Evolutionary conservation across 306 rosid genomes (phyloP), one percentile per base, ranked within the genome.

Genomic region (Casuarina cunninghamiana): DNA sequence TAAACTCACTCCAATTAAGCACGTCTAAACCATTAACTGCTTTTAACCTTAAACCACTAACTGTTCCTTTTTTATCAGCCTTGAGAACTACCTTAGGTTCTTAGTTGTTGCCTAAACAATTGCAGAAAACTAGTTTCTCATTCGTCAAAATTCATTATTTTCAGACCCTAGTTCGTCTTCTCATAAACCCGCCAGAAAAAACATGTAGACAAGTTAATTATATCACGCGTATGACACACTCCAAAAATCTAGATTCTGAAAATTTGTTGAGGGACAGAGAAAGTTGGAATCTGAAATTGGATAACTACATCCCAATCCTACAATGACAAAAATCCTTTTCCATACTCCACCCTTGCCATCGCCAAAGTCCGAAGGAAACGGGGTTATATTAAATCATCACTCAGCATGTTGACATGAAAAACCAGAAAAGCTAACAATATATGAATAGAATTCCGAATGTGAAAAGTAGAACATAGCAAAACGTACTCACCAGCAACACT

Each of bases 401-500:
- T 21, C 16, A 13, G 3, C 50, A 21, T 61, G 38, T 9, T 66
- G 68, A 62, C 39, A 77, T 61, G 72, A 71, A 45, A 61, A 2
- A 15, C 49, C 10, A 11, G 46, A 78, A 70, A 21, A n/a, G 54
- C 51, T 60, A 71, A 4, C 66, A 42, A 61, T 42, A 45, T 3
- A 5, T 2, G 75, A 17, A 67, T 66, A 38, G 73, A 11, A 0
- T 16, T 49, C 21, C 54, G 7, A 72, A 72, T 46, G 48, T 51
- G 35, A 37, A 43, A 57, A 9, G 45, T 53, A 32, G 65, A 69
- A 55, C 57, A 65, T 46, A 84, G 70, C n/a, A 51, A 41, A 45
- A 83, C 50, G 60, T 77, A 78, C 88, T 89, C 77, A 95, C 99
- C 99, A 77, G 97, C 97, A 77, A 95, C 97, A 84, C 97, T 91